phyloP scores from a whole-genome alignment of 1,284 basidiomycete genomes.

The Naganishia cerealis region DNA sequence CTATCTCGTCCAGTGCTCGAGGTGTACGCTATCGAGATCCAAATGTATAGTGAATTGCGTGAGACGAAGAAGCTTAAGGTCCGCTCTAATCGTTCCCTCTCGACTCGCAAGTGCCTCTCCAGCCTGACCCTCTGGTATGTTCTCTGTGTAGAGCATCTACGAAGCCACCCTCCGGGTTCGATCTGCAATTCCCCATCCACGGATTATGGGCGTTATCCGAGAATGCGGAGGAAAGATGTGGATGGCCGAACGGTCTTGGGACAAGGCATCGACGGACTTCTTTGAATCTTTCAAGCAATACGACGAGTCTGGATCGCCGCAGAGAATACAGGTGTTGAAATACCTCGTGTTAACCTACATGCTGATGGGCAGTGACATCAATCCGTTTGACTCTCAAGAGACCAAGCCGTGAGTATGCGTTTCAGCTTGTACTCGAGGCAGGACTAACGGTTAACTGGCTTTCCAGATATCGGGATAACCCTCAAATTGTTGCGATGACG shows the following conservation, averaged over 20 bases:
- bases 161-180: constrained; percentile 88
- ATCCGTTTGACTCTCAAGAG: constrained; percentile 98
- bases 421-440: not conserved
- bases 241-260: constrained; percentile 99
- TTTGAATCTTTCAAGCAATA: constrained; percentile 99
- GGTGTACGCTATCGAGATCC: constrained; percentile 96
- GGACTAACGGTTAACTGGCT: not conserved
- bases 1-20: constrained; percentile 68
- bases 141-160: constrained; percentile 77
- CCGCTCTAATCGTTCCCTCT: constrained; percentile 9
- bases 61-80: constrained; percentile 96
- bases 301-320: constrained; percentile 94
- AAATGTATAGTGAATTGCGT: constrained; percentile 96
- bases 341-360: constrained; percentile 98
- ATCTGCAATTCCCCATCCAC: constrained; percentile 95
- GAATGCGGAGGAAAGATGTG: constrained; percentile 99
- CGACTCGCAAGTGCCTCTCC: constrained; percentile 5
- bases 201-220: constrained; percentile 98
- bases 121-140: not conserved
- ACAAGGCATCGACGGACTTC: constrained; percentile 92
- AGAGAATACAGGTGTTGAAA: constrained; percentile 95
- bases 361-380: constrained; percentile 96
- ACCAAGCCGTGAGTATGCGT: constrained; percentile 77
- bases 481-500: constrained; percentile 97
- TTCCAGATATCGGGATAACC: constrained; percentile 85